Base-by-base conservation (phyloP, 164 flowering plant genomes). In the Litsea cubeba region DNA sequence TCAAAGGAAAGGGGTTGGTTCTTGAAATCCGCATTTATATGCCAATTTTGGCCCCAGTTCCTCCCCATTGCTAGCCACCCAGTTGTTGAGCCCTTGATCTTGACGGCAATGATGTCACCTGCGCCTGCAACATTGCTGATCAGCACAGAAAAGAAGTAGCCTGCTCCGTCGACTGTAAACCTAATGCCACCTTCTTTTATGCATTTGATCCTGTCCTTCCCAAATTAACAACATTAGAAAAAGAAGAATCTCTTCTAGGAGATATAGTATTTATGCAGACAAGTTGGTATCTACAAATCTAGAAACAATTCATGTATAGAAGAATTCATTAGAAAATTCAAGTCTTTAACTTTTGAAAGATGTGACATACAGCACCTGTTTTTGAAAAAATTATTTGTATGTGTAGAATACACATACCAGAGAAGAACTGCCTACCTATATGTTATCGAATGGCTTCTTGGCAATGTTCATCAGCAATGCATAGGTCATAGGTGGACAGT, bases 21-120 rank as follows among this genome's bases (percentile, higher is more conserved):
- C 83, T 78, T 85, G 32, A 95, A 72, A 79, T 91, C 90, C 10
- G 96, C 98, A 85, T 81, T 92, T 49, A 91, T 76, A 73, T 88
- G 96, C 98, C 99, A 95, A 68, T 85, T 90, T 69, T 90, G 97
- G 10, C 99, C 99, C 99, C 98, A 95, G 60, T 90, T 91, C 78
- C 97, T 80, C 12, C 94, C 95, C 99, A 95, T 91, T 25, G 87
- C 86, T 66, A 95, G 91, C 99, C 98, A 95, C 51, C 98, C 99
- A 1, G 95, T 93, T 79, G 80, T 85, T 35, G 97, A 88, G 2
- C 99, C 99, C 78, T 92, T 93, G 20, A 95, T 79, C 83, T 93
- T 95, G 76, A 93, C 87, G 4, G 88, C 90, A 54, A 51, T 72
- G 50, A 95, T 73, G 69, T 95, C 98, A 65, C 99, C 99, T n/a